Evolutionary conservation across 805 yeast genomes (phyloP).

Genomic region (Lachancea sp.): DNA sequence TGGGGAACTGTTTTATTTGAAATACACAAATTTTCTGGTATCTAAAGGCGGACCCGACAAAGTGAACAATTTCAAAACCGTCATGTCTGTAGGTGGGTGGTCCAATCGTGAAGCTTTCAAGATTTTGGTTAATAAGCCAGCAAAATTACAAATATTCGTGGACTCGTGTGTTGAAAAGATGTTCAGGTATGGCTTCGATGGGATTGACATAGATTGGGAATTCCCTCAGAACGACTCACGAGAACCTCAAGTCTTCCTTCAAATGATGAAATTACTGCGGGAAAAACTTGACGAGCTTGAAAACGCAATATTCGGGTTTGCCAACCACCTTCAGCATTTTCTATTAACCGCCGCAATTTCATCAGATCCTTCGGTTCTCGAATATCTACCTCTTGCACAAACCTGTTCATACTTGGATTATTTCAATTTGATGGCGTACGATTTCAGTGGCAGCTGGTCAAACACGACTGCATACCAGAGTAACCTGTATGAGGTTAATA

Average conservation of each 20-base stretch:
- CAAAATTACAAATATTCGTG: constrained; percentile 42
- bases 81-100: constrained; percentile 86
- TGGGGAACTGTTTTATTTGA: constrained; percentile 44
- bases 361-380: constrained; percentile 45
- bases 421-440: constrained; percentile 92
- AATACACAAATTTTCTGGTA: constrained; percentile 23
- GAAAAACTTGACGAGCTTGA: constrained; percentile 38
- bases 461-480: constrained; percentile 57
- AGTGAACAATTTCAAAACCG: constrained; percentile 41
- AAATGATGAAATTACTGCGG: constrained; percentile 39
- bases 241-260: constrained; percentile 42
- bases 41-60: constrained; percentile 6
- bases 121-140: constrained; percentile 35
- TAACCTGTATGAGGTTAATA: constrained; percentile 42
- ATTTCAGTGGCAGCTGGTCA: constrained; percentile 78
- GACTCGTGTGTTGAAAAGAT: constrained; percentile 43
- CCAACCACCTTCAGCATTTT: constrained; percentile 25
- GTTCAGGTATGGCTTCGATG: constrained; percentile 65
- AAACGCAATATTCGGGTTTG: constrained; percentile 15
- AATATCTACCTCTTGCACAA: constrained; percentile 39
- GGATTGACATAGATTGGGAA: constrained; percentile 94
- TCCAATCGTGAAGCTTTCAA: constrained; percentile 46
- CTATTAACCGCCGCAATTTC: constrained; percentile 74
- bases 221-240: constrained; percentile 47
- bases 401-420: constrained; percentile 55